Evolutionary conservation across 495 filamentous ascomycete genomes (phyloP).

Genomic region (Podospora australis): DNA sequence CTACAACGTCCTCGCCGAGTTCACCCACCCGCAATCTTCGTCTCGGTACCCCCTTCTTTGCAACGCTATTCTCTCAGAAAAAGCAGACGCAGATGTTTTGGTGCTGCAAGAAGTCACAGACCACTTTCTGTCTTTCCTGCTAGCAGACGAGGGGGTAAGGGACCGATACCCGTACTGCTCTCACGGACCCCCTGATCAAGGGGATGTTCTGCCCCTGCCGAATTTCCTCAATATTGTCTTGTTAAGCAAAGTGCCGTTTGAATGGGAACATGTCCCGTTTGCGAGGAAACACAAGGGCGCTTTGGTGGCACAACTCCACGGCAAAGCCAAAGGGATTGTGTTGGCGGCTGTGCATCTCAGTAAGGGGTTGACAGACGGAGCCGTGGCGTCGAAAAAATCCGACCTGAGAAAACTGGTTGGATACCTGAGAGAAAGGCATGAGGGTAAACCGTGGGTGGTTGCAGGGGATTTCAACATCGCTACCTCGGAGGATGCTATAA

Average conservation of each 20-base stretch:
- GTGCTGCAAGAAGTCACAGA: conserved; percentile 55
- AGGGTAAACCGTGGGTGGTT: conserved; percentile 40
- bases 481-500: conserved; percentile 44
- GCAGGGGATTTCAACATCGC: conserved; percentile 55
- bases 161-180: conserved; percentile 43
- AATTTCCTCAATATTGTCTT: conserved; percentile 49
- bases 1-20: conserved; percentile 54
- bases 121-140: conserved; percentile 46
- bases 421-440: conserved; percentile 32
- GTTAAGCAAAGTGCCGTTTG: conserved; percentile 43
- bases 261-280: conserved; percentile 43
- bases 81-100: conserved; percentile 39
- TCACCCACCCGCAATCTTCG: conserved; percentile 38
- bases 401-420: conserved; percentile 40
- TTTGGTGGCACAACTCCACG: conserved; percentile 39
- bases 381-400: conserved; percentile 42
- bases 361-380: conserved; percentile 45
- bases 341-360: conserved; percentile 50
- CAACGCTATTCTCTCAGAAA: conserved; percentile 33
- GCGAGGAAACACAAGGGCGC: conserved; percentile 44
- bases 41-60: conserved; percentile 45
- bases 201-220: conserved; percentile 43
- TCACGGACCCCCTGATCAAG: conserved; percentile 42
- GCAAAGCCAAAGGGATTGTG: conserved; percentile 25
- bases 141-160: conserved; percentile 37